Percentiles rank a stretch among this genome's conserved stretches.
phyloP scores from a whole-genome alignment of 2,329 filamentous ascomycete species.

The Colletotrichum sp. region DNA sequence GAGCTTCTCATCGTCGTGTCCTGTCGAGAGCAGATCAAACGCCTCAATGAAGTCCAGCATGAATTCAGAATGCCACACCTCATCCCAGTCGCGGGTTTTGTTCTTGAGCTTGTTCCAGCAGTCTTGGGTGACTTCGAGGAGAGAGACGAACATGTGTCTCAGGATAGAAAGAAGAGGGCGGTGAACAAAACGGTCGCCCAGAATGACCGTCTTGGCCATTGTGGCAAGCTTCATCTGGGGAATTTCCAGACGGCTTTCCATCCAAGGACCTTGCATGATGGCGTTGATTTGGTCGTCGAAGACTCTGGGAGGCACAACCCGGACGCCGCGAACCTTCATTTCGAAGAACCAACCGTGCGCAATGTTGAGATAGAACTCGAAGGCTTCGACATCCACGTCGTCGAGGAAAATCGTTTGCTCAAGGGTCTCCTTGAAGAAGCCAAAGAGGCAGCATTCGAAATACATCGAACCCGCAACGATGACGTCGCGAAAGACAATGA shows the following conservation, averaged over 20 bases:
- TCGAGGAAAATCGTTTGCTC: not conserved
- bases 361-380: slow-evolving; percentile 5
- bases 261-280: not conserved
- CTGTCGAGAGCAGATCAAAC: not conserved
- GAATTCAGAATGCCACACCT: not conserved
- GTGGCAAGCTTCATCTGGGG: not conserved
- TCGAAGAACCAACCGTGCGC: slow-evolving; percentile 16
- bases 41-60: not conserved
- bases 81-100: not conserved
- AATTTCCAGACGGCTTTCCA: not conserved
- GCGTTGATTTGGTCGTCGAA: not conserved
- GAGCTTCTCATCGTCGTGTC: slow-evolving; percentile 2
- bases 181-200: slow-evolving; percentile 9
- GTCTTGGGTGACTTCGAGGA: not conserved
- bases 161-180: slow-evolving; percentile 8
- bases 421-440: slow-evolving; percentile 7
- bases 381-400: not conserved
- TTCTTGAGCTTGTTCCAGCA: not conserved
- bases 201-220: not conserved
- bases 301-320: not conserved
- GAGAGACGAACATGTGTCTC: slow-evolving; percentile 3
- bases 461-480: slow-evolving; percentile 8
- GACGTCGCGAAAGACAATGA: slow-evolving; percentile 12
- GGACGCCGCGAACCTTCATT: slow-evolving; percentile 5
- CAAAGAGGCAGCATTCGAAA: not conserved